These are phyloP conservation scores for Sclerotinia nivalis DNA, from an alignment of 2,329 filamentous ascomycete species.

Conservation along the genomic window DNA sequence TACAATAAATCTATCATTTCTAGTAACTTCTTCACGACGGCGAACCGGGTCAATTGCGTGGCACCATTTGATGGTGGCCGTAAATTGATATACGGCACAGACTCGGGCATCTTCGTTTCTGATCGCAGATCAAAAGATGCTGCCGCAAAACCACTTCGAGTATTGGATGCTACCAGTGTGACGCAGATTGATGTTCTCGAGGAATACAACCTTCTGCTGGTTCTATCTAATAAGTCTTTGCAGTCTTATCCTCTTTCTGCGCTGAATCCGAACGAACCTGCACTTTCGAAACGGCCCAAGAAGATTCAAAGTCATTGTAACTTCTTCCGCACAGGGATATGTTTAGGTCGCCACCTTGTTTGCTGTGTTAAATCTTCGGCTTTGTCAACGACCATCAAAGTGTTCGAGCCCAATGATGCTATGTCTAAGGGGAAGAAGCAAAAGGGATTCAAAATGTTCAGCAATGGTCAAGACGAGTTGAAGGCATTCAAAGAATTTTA, in stretches of 20 bases:
- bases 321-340: slow-evolving; percentile 98
- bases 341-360: slow-evolving; percentile 88
- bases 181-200: slow-evolving; percentile 96
- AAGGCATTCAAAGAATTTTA: slow-evolving; percentile 99
- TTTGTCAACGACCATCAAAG: slow-evolving; percentile 94
- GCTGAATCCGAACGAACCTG: slow-evolving; percentile 79
- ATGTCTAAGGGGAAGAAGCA: slow-evolving; percentile 94
- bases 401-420: slow-evolving; percentile 96
- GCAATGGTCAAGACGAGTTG: slow-evolving; percentile 86
- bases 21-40: slow-evolving; percentile 58
- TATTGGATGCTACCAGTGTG: slow-evolving; percentile 82
- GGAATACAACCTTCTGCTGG: slow-evolving; percentile 87
- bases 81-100: slow-evolving; percentile 92
- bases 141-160: slow-evolving; percentile 70
- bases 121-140: slow-evolving; percentile 87
- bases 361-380: slow-evolving; percentile 95
- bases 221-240: slow-evolving; percentile 89
- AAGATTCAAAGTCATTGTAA: slow-evolving; percentile 97
- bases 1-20: slow-evolving; percentile 72
- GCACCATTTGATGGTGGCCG: slow-evolving; percentile 93
- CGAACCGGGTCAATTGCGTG: slow-evolving; percentile 90
- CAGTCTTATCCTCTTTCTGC: slow-evolving; percentile 87
- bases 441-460: slow-evolving; percentile 95
- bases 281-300: slow-evolving; percentile 80
- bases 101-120: slow-evolving; percentile 88